phyloP scores from a whole-genome alignment of 2,329 filamentous ascomycete species.

The Claviceps sp. region DNA sequence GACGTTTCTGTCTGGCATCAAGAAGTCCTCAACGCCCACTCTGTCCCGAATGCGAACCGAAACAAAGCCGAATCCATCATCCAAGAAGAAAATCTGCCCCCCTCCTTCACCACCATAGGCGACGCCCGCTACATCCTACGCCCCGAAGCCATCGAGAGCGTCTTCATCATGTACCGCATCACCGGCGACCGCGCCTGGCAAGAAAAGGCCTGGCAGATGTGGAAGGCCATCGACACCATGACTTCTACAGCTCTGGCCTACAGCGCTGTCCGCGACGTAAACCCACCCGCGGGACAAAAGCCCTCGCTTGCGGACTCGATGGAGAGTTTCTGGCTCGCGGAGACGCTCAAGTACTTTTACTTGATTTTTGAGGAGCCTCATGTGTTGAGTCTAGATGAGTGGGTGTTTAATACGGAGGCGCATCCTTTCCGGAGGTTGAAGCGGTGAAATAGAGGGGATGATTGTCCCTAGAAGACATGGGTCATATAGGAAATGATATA shows the following conservation, averaged over 20 bases:
- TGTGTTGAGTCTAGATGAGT: constrained; percentile 53
- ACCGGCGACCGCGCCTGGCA: constrained; percentile 31
- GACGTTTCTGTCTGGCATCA: constrained; percentile 24
- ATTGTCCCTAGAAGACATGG: neutral
- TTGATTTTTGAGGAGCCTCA: constrained; percentile 54
- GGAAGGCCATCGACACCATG: constrained; percentile 29
- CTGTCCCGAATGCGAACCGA: constrained; percentile 12
- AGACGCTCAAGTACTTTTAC: constrained; percentile 68
- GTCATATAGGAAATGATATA: no score
- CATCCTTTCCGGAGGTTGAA: constrained; percentile 27
- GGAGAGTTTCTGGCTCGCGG: constrained; percentile 58
- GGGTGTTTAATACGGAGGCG: constrained; percentile 46
- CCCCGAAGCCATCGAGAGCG: constrained; percentile 38
- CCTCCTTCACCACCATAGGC: constrained; percentile 49
- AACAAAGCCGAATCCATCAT: constrained; percentile 14
- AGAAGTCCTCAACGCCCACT: constrained; percentile 12
- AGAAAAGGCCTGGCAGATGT: constrained; percentile 43
- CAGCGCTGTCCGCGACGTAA: constrained; percentile 32
- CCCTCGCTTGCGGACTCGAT: constrained; percentile 42
- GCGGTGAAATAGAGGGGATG: neutral
- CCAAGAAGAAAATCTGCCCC: constrained; percentile 21
- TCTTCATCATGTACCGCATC: constrained; percentile 40
- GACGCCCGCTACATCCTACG: constrained; percentile 39
- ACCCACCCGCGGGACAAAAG: constrained; percentile 11
- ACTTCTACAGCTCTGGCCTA: constrained; percentile 36